Conservation (phyloP, 2,329 filamentous ascomycete species). For the Sphaerulina vaccinii region DNA sequence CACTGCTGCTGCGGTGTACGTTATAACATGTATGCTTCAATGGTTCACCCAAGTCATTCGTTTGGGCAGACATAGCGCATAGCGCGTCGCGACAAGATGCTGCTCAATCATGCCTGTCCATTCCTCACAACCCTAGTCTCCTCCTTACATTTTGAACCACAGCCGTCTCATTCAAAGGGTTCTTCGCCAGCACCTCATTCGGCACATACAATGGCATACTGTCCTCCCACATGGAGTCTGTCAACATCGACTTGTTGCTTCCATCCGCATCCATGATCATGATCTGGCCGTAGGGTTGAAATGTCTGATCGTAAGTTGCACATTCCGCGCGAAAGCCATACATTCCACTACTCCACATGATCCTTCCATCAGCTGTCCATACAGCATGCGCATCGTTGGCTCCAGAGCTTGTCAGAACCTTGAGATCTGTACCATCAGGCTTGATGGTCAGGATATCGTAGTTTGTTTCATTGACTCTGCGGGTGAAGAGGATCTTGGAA, state of each 20-base stretch:
- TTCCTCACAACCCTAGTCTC: too few species aligned
- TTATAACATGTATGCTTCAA: too few species aligned
- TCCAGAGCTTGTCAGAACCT: conserved; percentile 13
- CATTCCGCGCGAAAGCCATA: conserved; percentile 16
- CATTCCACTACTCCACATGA: conserved; percentile 13
- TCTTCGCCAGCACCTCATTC: conserved; percentile 11
- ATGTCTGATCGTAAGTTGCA: conserved; percentile 18
- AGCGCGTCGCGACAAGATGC: too few species aligned
- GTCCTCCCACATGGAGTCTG: conserved; percentile 20
- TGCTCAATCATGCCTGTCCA: too few species aligned
- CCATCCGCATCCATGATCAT: conserved; percentile 18
- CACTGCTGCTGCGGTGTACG: too few species aligned
- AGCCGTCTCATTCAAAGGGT: too few species aligned
- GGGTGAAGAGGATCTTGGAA: conserved; percentile 16
- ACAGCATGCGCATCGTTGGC: conserved; percentile 21
- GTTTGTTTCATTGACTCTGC: conserved; percentile 15
- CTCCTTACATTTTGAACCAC: too few species aligned
- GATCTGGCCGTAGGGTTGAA: conserved; percentile 19
- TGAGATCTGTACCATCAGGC: conserved; percentile 18
- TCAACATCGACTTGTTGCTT: conserved; percentile 14
- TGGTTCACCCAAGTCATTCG: too few species aligned
- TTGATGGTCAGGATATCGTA: conserved; percentile 19
- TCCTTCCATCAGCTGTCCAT: conserved; percentile 12
- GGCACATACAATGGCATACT: conserved; percentile 17
- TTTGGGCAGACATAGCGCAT: too few species aligned